Base-by-base conservation (phyloP, 2,329 filamentous ascomycete species). In the Aspergillus sp. region DNA sequence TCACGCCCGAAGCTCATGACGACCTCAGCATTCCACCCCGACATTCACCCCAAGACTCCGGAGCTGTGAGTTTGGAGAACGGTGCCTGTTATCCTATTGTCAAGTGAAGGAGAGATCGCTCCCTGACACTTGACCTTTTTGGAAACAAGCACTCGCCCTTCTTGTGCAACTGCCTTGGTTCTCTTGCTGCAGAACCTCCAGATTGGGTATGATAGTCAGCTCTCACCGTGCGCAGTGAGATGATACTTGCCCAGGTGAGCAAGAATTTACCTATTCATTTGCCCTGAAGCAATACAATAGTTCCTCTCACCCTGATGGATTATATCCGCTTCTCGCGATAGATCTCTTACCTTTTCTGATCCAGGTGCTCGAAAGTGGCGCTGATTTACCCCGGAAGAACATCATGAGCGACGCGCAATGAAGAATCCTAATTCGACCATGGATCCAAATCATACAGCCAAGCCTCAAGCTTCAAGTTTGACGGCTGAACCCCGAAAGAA, bases 381-480 rank as follows among this genome's bases (percentile, higher is more conserved):
- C 51, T 46, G 36, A 47, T 51, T 45, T 46, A 44, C 16, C 54
- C 42, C 40, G 50, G 42, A 48, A 45, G 59, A 56, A 60, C 62
- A 67, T 60, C 46, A 73, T 69, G 70, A 69, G 56, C 54, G 55
- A 45, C 53, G 58, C 63, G 66, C 58, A 59, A 73, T 71, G 69
- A 72, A 64, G 62, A 66, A 70, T 57, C 67, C 68, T 22, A 63
- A 61, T 48, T 56, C 65, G 56, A 62, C 66, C 42, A 71, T 72
- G 66, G 69, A 73, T 55, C 58, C 64, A 56, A 62, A 57, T 49
- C 54, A 57, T 42, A 59, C 55, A 46, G 52, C 48, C 33, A 61
- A 66, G 41, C 58, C 54, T 16, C 59, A 65, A 50, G 49, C 62
- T 36, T 58, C 62, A 17, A 70, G 64, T 56, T 59, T 61, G 44